Percentiles rank a stretch among this genome's conserved stretches.
phyloP scores from a whole-genome alignment of 768 basidiomycete species.

The Lactarius deliciosus region DNA sequence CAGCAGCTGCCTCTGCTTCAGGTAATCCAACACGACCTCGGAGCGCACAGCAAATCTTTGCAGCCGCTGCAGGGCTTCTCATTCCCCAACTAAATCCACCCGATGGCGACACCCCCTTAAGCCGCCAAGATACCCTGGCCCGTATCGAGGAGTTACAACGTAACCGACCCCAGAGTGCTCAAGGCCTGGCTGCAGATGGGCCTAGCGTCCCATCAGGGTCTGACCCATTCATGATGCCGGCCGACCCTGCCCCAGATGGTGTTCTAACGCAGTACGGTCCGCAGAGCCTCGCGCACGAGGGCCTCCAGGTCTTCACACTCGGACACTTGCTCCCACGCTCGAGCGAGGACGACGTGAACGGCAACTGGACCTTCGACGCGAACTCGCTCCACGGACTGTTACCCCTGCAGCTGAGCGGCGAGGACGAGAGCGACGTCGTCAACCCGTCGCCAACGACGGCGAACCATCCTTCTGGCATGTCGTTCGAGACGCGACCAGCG shows the following conservation, averaged over 20 bases:
- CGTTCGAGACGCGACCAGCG: constrained; percentile 29
- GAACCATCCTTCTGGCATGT: constrained; percentile 13
- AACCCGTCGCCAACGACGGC: constrained; percentile 11
- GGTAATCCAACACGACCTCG: constrained; percentile 30
- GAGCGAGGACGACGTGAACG: constrained; percentile 49
- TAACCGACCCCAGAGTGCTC: constrained; percentile 27
- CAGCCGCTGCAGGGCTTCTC: constrained; percentile 36
- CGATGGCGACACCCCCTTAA: constrained; percentile 34
- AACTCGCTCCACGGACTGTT: constrained; percentile 34
- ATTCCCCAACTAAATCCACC: constrained; percentile 29
- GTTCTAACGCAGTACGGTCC: constrained; percentile 25
- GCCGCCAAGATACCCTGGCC: constrained; percentile 48
- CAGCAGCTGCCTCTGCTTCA: constrained; percentile 2
- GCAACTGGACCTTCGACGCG: constrained; percentile 61
- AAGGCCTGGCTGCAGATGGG: constrained; percentile 25
- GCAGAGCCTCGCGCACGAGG: constrained; percentile 48
- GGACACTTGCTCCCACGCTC: constrained; percentile 70
- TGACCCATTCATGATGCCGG: constrained; percentile 23
- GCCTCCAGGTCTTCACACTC: constrained; percentile 77
- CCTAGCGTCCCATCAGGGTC: constrained; percentile 20
- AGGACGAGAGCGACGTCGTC: constrained; percentile 15
- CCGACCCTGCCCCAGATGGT: constrained; percentile 4
- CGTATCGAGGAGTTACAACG: constrained; percentile 54
- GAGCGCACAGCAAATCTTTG: constrained; percentile 36
- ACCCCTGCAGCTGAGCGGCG: constrained; percentile 14